Evolutionary conservation across 495 filamentous ascomycete species (phyloP).

Genomic region (Hyaloscypha bicolor): DNA sequence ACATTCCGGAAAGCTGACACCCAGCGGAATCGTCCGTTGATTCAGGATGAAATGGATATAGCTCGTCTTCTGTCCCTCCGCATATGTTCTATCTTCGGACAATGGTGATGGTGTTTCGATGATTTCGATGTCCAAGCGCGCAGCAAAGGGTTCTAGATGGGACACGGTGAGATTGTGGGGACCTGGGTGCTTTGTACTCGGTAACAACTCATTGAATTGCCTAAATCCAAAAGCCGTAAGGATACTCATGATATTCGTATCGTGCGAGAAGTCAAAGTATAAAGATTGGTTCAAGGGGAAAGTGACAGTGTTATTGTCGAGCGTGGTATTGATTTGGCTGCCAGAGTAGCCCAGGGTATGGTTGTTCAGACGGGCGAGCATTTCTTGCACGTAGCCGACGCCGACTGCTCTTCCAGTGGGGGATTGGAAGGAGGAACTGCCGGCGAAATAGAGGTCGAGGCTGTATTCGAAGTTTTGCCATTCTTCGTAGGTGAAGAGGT

Average conservation of each 20-base stretch:
- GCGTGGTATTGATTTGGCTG: constrained; percentile 73
- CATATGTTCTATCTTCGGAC: constrained; percentile 42
- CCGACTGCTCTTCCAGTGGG: constrained; percentile 73
- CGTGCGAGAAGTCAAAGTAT: constrained; percentile 89
- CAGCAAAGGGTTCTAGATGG: constrained; percentile 61
- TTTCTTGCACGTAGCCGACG: constrained; percentile 80
- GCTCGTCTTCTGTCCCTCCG: constrained; percentile 42
- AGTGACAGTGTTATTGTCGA: constrained; percentile 60
- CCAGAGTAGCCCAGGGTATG: constrained; percentile 59
- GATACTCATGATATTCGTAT: constrained; percentile 78
- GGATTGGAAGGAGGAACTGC: constrained; percentile 60
- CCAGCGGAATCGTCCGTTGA: constrained; percentile 62
- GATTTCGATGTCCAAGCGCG: constrained; percentile 64
- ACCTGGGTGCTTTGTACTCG: constrained; percentile 44
- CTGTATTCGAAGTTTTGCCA: constrained; percentile 75
- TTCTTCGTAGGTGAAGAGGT: constrained; percentile 67
- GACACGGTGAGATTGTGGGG: constrained; percentile 55
- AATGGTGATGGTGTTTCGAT: constrained; percentile 59
- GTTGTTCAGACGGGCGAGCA: constrained; percentile 72
- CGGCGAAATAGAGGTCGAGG: constrained; percentile 62
- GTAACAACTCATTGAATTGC: constrained; percentile 53
- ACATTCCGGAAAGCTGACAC: constrained; percentile 57
- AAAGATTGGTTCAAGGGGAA: constrained; percentile 65
- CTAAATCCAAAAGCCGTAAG: constrained; percentile 57
- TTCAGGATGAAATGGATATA: constrained; percentile 70